Evolutionary conservation across 805 yeast genomes (phyloP).

Genomic region (Jamesozyma rosinii): DNA sequence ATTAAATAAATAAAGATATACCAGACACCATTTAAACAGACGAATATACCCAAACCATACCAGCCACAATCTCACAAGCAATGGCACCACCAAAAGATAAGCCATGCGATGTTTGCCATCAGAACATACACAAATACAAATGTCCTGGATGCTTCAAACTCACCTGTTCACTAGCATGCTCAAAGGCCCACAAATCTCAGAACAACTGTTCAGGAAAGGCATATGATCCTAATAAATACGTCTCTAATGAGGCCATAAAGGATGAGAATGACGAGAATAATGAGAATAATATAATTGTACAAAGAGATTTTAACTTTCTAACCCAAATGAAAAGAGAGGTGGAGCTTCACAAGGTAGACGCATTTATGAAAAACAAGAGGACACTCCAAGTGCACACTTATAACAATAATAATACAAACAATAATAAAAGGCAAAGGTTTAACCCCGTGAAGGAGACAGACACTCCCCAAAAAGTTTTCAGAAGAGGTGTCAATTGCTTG

Average conservation of each 20-base stretch:
- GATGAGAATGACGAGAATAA: constrained; percentile 29
- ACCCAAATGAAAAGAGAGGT: constrained; percentile 50
- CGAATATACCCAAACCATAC: too few relatives aligned
- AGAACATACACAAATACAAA: constrained; percentile 45
- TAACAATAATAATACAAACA: constrained; percentile 17
- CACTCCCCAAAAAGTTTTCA: constrained; percentile 24
- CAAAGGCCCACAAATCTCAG: constrained; percentile 55
- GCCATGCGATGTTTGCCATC: constrained; percentile 40
- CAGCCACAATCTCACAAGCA: too few relatives aligned
- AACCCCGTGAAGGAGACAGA: not conserved
- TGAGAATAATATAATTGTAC: constrained; percentile 40
- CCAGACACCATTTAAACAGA: too few relatives aligned
- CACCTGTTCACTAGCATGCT: constrained; percentile 69
- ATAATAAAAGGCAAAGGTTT: constrained; percentile 3
- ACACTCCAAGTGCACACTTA: constrained; percentile 26
- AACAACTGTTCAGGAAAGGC: constrained; percentile 57
- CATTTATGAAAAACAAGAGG: constrained; percentile 36
- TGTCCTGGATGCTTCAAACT: constrained; percentile 69
- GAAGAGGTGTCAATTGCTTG: constrained; percentile 60
- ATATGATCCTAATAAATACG: constrained; percentile 47
- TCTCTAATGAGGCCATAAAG: constrained; percentile 40
- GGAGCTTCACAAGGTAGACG: constrained; percentile 48
- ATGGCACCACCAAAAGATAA: too few relatives aligned
- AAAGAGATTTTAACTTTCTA: constrained; percentile 77
- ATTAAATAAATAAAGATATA: too few relatives aligned